Percentiles rank a stretch among this genome's conserved stretches.
These are phyloP conservation scores for Harringtonia aguacate DNA, from an alignment of 2,329 filamentous ascomycete species.

Conservation along the genomic window DNA sequence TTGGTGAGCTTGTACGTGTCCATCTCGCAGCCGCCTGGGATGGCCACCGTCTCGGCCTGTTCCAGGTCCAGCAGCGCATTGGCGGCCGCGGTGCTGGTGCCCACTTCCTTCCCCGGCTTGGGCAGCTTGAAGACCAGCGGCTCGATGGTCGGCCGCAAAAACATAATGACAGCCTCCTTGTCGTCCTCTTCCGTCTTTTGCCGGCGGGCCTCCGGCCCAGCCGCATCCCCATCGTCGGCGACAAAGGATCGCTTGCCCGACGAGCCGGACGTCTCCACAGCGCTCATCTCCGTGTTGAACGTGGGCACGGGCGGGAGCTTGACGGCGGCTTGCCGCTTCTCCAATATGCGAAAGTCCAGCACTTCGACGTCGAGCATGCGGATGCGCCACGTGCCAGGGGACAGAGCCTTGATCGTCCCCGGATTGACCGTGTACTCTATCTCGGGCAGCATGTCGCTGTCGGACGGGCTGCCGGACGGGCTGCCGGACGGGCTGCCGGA, in stretches of 20 bases:
- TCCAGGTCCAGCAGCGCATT: constrained; percentile 42
- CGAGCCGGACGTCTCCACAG: constrained; percentile 26
- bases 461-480: no score
- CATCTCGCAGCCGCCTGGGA: constrained; percentile 39
- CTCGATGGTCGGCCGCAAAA: constrained; percentile 37
- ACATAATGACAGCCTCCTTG: constrained; percentile 35
- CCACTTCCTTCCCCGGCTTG: constrained; percentile 33
- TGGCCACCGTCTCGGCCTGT: constrained; percentile 34
- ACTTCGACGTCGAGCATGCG: constrained; percentile 36
- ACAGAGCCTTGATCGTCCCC: constrained; percentile 32
- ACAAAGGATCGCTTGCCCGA: constrained; percentile 40
- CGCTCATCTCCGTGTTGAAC: background rate
- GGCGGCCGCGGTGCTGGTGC: constrained; percentile 23
- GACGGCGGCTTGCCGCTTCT: constrained; percentile 35
- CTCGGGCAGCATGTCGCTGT: no score
- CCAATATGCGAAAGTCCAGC: constrained; percentile 47
- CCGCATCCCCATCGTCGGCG: constrained; percentile 28
- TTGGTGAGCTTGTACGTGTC: constrained; percentile 46
- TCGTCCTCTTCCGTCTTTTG: constrained; percentile 21
- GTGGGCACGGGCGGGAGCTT: constrained; percentile 9
- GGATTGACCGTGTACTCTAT: constrained; percentile 26
- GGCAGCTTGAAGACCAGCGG: constrained; percentile 42
- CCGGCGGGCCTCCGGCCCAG: constrained; percentile 24
- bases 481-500: no score
- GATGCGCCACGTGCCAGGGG: constrained; percentile 47